Percentiles rank a stretch among this genome's conserved stretches.
Conservation (phyloP, 345 rosid species). For the Conringia planisiliqua region DNA sequence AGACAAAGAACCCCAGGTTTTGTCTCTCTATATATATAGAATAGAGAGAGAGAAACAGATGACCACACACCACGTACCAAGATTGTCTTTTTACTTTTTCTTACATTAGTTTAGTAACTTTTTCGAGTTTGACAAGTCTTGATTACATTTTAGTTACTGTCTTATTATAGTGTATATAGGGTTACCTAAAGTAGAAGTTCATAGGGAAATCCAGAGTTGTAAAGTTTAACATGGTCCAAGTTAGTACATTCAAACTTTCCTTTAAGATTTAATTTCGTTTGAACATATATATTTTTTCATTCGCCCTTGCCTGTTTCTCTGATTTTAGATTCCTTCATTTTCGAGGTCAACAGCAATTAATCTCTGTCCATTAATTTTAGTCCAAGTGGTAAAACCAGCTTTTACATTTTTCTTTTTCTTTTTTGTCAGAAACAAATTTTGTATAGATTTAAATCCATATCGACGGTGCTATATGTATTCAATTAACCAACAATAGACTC, state of each 20-base stretch:
- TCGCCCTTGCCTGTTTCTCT: not conserved
- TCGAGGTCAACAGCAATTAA: not conserved
- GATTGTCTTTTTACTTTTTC: not conserved
- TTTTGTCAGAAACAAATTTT: not conserved
- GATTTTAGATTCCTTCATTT: not conserved
- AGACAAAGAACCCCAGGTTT: not conserved
- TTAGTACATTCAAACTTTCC: conserved; percentile 16
- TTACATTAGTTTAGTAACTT: conserved; percentile 24
- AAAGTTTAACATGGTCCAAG: conserved; percentile 5
- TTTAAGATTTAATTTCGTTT: conserved; percentile 1
- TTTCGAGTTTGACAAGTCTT: conserved; percentile 9
- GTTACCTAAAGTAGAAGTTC: conserved; percentile 23
- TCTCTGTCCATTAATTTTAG: not conserved
- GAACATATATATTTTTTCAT: not conserved
- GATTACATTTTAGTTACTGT: conserved; percentile 3
- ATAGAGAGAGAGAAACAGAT: conserved; percentile 1
- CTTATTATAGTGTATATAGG: conserved; percentile 24
- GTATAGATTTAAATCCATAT: not conserved
- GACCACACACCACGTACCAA: not conserved
- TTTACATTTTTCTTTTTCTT: not conserved
- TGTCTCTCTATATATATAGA: not conserved
- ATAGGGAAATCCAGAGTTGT: conserved; percentile 2
- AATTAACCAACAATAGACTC: too few relatives aligned
- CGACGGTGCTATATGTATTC: too few relatives aligned
- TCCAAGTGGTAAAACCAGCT: not conserved